Evolutionary conservation across 768 basidiomycete genomes (phyloP).

Genomic region (Leucocoprinus birnbaumii): DNA sequence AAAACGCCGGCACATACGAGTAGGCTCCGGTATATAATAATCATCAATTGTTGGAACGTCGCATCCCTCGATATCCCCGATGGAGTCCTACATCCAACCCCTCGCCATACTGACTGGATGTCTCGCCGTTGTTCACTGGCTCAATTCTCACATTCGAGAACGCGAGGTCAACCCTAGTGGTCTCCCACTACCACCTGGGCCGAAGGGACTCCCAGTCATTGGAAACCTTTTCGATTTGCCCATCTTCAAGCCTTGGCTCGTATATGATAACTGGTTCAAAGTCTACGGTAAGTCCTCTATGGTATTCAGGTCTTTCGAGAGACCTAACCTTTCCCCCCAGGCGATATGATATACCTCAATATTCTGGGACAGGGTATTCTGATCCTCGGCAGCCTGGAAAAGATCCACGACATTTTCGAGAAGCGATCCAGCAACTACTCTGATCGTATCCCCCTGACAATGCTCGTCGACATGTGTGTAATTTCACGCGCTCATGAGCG

Average conservation of each 20-base stretch:
- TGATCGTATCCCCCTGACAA: not conserved
- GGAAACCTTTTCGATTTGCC: slow-evolving; percentile 10
- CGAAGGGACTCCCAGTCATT: slow-evolving; percentile 7
- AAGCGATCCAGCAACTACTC: slow-evolving; percentile 5
- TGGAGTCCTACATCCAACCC: not conserved
- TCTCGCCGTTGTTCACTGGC: not conserved
- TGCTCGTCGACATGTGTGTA: slow-evolving; percentile 7
- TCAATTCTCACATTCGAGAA: not conserved
- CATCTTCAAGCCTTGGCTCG: not conserved
- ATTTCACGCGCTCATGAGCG: not conserved
- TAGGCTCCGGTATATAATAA: too few relatives aligned
- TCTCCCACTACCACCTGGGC: slow-evolving; percentile 15
- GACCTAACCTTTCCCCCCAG: not conserved
- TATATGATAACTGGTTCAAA: slow-evolving; percentile 12
- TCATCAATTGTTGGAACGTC: not conserved
- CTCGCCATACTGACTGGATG: not conserved
- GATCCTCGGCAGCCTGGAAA: slow-evolving; percentile 1
- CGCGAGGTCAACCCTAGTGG: not conserved
- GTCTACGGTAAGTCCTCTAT: not conserved
- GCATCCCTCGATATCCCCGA: not conserved
- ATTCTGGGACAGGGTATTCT: slow-evolving; percentile 13
- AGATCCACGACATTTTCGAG: slow-evolving; percentile 2
- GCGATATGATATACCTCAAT: slow-evolving; percentile 14
- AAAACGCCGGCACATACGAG: too few relatives aligned
- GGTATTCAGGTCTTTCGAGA: not conserved